Conservation (phyloP, 768 basidiomycete genomes). For the Naganishia randhawae region DNA sequence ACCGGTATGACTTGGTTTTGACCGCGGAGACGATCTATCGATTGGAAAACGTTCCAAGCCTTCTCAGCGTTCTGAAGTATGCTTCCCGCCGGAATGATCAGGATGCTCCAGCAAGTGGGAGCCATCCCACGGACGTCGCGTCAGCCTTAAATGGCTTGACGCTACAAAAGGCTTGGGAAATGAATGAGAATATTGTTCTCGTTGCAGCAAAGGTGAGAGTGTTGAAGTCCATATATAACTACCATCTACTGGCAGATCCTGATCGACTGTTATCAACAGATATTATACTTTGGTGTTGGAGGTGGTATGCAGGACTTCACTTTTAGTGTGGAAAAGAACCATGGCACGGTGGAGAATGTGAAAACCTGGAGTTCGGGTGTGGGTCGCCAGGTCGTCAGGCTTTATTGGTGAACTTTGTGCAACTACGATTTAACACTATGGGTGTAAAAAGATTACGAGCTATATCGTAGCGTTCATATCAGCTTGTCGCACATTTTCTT, state of each 20-base stretch:
- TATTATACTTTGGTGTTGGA: constrained; percentile 92
- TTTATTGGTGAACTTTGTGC: constrained; percentile 55
- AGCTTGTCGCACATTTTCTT: background rate
- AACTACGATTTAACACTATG: constrained; percentile 2
- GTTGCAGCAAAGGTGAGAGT: constrained; percentile 74
- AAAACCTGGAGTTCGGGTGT: constrained; percentile 65
- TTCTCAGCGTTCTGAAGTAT: constrained; percentile 50
- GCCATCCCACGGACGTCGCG: constrained; percentile 23
- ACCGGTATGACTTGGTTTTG: constrained; percentile 66
- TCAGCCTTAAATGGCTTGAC: constrained; percentile 20
- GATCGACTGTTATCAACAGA: constrained; percentile 23
- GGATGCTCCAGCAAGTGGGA: background rate
- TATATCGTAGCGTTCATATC: background rate
- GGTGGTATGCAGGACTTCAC: constrained; percentile 77
- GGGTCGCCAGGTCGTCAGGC: constrained; percentile 65
- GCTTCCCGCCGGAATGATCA: background rate
- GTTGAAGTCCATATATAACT: background rate
- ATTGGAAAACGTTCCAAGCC: constrained; percentile 59
- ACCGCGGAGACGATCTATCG: constrained; percentile 93
- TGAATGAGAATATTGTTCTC: constrained; percentile 51
- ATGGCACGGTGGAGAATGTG: constrained; percentile 59
- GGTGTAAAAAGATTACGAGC: constrained; percentile 16
- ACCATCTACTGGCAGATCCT: background rate
- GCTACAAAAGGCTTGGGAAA: constrained; percentile 30
- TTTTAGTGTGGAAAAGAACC: constrained; percentile 55